Evolutionary conservation across 2,329 filamentous ascomycete genomes (phyloP).

Genomic region (Fusarium pseudonygamai): DNA sequence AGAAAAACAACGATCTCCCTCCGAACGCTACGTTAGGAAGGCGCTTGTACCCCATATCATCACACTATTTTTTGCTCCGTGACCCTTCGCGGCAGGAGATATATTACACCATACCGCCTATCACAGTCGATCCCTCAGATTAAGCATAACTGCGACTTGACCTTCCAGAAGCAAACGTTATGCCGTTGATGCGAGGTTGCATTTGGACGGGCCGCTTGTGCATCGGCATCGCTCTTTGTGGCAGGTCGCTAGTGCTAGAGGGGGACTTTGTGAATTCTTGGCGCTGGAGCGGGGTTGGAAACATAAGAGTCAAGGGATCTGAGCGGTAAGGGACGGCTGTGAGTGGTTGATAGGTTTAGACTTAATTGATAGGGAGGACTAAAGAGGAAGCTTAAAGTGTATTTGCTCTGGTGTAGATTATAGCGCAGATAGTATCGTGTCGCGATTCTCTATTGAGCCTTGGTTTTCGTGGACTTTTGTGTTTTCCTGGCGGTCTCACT

Average conservation of each 20-base stretch:
- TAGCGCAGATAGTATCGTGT: neutral
- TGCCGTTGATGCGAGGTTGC: conserved; percentile 16
- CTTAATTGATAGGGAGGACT: neutral
- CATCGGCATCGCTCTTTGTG: conserved; percentile 32
- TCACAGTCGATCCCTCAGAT: neutral
- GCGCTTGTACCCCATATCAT: neutral
- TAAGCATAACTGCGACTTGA: conserved; percentile 10
- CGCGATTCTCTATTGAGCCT: no score
- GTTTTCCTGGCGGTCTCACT: no score
- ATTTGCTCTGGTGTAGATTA: neutral
- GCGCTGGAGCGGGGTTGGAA: conserved; percentile 21
- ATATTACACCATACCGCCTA: neutral
- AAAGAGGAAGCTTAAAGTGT: neutral
- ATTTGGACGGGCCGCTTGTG: conserved; percentile 25
- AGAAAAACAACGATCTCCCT: neutral
- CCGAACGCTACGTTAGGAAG: conserved; percentile 16
- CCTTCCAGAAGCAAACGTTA: conserved; percentile 28
- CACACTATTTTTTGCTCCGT: neutral
- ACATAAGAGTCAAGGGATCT: neutral
- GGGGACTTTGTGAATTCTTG: conserved; percentile 33
- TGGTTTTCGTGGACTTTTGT: no score
- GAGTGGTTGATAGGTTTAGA: neutral
- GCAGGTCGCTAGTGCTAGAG: conserved; percentile 14
- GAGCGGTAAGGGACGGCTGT: neutral
- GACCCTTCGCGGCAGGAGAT: conserved; percentile 24